A percentile compares a stretch with the other conserved stretches of the same genome.
Evolutionary conservation across 352 stramenopile species (phyloP).

Genomic region (Phytophthora parvispora): DNA sequence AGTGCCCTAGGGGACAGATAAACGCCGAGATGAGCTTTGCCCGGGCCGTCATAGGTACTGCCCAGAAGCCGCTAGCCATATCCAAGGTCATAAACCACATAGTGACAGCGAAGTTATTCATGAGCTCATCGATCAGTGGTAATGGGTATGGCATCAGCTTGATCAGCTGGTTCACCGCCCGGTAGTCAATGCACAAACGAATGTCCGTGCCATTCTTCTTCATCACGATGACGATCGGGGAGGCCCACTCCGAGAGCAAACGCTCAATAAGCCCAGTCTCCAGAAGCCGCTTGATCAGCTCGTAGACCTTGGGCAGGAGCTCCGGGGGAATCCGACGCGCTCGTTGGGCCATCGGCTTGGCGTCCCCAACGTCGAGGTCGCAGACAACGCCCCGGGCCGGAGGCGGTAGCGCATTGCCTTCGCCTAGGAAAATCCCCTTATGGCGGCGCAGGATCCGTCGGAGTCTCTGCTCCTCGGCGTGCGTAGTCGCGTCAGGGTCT

Average conservation of each 20-base stretch:
- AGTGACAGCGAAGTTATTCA: slow-evolving; percentile 4
- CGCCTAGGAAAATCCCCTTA: neutral
- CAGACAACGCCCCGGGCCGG: slow-evolving; percentile 18
- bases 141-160: slow-evolving; percentile 32
- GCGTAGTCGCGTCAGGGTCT: neutral
- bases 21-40: slow-evolving; percentile 25
- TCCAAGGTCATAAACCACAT: slow-evolving; percentile 9
- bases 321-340: slow-evolving; percentile 3
- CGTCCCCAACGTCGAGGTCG: slow-evolving; percentile 18
- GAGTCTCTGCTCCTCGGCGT: neutral
- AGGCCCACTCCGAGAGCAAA: slow-evolving; percentile 9
- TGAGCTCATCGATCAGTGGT: slow-evolving; percentile 27
- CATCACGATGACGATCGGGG: slow-evolving; percentile 24
- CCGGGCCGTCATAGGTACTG: neutral
- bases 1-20: slow-evolving; percentile 31
- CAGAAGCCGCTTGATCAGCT: slow-evolving; percentile 11
- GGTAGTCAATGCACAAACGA: slow-evolving; percentile 29
- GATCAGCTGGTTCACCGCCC: slow-evolving; percentile 18
- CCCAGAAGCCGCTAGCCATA: slow-evolving; percentile 2
- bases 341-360: slow-evolving; percentile 4
- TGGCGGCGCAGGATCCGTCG: neutral
- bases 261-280: slow-evolving; percentile 13
- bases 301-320: slow-evolving; percentile 11
- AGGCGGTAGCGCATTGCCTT: slow-evolving; percentile 3
- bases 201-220: slow-evolving; percentile 26